Conservation (phyloP, 208 protist species). For the Plasmodiophora brassicae region DNA sequence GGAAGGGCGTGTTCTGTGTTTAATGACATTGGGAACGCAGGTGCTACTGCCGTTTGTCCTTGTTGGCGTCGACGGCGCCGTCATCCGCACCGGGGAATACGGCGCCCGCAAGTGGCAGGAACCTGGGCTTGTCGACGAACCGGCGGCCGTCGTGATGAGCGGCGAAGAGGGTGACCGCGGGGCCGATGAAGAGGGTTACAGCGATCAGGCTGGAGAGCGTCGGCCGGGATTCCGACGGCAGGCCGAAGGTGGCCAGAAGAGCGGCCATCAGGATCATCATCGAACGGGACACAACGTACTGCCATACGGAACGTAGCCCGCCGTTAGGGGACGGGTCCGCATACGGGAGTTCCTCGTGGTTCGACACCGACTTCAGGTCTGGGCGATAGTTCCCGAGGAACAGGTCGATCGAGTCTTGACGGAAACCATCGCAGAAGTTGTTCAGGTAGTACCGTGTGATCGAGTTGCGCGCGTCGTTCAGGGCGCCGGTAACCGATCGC, state of each 20-base stretch:
- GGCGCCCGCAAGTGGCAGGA: not conserved
- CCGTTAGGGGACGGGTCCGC: not conserved
- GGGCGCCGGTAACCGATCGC: slow-evolving; percentile 28
- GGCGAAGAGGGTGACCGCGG: not conserved
- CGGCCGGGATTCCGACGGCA: not conserved
- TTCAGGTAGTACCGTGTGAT: slow-evolving; percentile 35
- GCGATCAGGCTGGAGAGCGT: not conserved
- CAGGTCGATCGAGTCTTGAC: slow-evolving; percentile 42
- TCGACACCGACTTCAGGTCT: not conserved
- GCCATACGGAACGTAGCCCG: not conserved
- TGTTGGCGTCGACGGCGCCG: too few species aligned
- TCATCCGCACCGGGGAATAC: not conserved
- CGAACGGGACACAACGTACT: not conserved
- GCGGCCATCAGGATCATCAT: not conserved
- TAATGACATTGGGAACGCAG: too few species aligned
- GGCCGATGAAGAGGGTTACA: not conserved
- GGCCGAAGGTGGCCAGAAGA: not conserved
- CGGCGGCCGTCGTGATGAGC: not conserved
- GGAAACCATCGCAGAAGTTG: slow-evolving; percentile 36
- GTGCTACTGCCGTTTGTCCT: too few species aligned
- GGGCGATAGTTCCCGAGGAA: slow-evolving; percentile 27
- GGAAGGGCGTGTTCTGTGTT: too few species aligned
- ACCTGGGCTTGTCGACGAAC: not conserved
- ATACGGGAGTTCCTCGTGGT: not conserved
- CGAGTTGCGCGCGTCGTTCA: slow-evolving; percentile 42